Base-by-base conservation (phyloP, 345 rosid species). In the Viola odorata region DNA sequence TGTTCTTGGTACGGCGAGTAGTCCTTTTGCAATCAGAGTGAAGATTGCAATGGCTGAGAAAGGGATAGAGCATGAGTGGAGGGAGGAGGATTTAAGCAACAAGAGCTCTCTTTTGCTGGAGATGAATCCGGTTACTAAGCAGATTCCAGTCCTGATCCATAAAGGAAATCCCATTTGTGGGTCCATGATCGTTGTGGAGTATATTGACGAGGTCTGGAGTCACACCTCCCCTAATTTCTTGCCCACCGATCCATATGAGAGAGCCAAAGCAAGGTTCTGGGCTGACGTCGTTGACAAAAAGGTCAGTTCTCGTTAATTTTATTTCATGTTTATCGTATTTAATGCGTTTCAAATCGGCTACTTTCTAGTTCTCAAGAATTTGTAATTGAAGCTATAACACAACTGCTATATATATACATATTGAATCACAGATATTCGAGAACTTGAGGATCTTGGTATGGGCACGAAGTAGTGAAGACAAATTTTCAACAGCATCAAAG, bases 191-290 rank as follows among this genome's bases (percentile, higher is more conserved):
- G 54, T 61, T 5, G 45, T 68, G 32, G 55, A 68, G 10, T 68
- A 61, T 10, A 48, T 61, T 47, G 66, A 61, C 39, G 66, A 68
- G 51, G 56, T 41, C 5, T 61, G 66, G 72, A 53, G 8, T 42
- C 13, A 53, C 23, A 38, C 3, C 10, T 32, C 61, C 38, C 55
- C 66, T 23, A 23, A 23, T 3, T 4, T 61, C 32, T 49, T 67
- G 45, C 71, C 66, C 11, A 45, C 61, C 17, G 56, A 68, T 48
- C 57, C 72, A 17, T 55, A 53, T 13, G 49, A 39, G 40, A 36
- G 56, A 38, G 44, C 72, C 23, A 65, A 61, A 8, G 65, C 72
- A 14, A 54, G 61, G 55, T 55, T 68, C 41, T 68, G 72, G 66
- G 66, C 66, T 14, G 72, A 68, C 55, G 54, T 44, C 5, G 39